phyloP scores from a whole-genome alignment of 257 asterid genomes.

The Salvia rosmarinus region DNA sequence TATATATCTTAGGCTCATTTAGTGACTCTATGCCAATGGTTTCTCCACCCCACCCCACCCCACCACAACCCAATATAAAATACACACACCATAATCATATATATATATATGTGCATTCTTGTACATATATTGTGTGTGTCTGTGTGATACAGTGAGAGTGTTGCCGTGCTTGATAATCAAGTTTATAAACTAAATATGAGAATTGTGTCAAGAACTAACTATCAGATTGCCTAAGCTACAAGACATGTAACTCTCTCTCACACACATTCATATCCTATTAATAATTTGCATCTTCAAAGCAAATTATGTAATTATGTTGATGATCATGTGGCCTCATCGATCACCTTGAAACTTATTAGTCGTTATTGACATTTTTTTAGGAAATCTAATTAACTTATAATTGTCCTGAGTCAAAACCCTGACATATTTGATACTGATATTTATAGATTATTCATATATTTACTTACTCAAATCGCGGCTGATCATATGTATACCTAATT shows the following conservation, averaged over 20 bases:
- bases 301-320: neutral
- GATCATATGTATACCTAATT: neutral
- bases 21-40: conserved; percentile 32
- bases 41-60: conserved; percentile 6
- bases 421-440: conserved; percentile 35
- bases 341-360: neutral
- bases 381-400: neutral
- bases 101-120: neutral
- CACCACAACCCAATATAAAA: neutral
- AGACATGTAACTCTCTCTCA: conserved; percentile 32
- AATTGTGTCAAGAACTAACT: conserved; percentile 40
- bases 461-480: conserved; percentile 25
- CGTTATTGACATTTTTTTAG: neutral
- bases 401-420: conserved; percentile 6
- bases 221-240: conserved; percentile 40
- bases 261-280: neutral
- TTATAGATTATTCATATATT: neutral
- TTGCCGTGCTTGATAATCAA: conserved; percentile 33
- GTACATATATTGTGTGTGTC: neutral
- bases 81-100: neutral
- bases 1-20: conserved; percentile 33
- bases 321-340: neutral
- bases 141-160: conserved; percentile 6
- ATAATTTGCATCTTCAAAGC: neutral
- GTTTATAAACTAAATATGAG: conserved; percentile 13